These are phyloP conservation scores for Phanerochaete carnosa DNA, from an alignment of 768 basidiomycete genomes.

Conservation along the genomic window DNA sequence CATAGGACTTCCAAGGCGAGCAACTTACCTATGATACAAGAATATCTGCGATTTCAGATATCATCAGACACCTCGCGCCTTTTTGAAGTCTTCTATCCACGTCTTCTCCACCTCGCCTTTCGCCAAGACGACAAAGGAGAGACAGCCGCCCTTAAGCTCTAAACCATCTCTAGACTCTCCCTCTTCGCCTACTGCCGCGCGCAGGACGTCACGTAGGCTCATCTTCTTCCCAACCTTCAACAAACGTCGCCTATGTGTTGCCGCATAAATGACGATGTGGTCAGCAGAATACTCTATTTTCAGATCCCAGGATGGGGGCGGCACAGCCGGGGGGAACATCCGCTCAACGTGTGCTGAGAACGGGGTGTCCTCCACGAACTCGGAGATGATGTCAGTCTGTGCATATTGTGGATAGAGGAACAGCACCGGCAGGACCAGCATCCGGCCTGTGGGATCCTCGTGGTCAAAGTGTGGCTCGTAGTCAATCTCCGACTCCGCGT, in stretches of 20 bases:
- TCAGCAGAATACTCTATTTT: conserved; percentile 61
- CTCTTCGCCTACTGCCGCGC: conserved; percentile 55
- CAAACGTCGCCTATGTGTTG: conserved; percentile 69
- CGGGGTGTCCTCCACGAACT: conserved; percentile 82
- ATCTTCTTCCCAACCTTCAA: conserved; percentile 92
- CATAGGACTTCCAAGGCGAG: no score
- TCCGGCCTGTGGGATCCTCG: conserved; percentile 54
- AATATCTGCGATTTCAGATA: not conserved
- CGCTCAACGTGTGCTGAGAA: conserved; percentile 71
- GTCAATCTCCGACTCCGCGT: conserved; percentile 47
- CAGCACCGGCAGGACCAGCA: conserved; percentile 82
- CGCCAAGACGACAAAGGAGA: conserved; percentile 77
- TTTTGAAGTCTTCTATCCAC: conserved; percentile 90
- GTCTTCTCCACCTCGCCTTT: conserved; percentile 72
- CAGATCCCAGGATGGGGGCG: conserved; percentile 74
- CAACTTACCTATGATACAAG: not conserved
- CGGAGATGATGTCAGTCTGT: conserved; percentile 83
- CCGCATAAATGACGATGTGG: conserved; percentile 78
- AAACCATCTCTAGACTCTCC: conserved; percentile 71
- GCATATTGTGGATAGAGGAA: conserved; percentile 91
- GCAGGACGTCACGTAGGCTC: conserved; percentile 75
- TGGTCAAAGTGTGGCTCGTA: conserved; percentile 65
- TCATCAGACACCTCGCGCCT: not conserved
- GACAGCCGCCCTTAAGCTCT: conserved; percentile 77
- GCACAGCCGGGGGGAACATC: conserved; percentile 78